phyloP scores from a whole-genome alignment of 2,329 filamentous ascomycete species.

The Colletotrichum truncatum region DNA sequence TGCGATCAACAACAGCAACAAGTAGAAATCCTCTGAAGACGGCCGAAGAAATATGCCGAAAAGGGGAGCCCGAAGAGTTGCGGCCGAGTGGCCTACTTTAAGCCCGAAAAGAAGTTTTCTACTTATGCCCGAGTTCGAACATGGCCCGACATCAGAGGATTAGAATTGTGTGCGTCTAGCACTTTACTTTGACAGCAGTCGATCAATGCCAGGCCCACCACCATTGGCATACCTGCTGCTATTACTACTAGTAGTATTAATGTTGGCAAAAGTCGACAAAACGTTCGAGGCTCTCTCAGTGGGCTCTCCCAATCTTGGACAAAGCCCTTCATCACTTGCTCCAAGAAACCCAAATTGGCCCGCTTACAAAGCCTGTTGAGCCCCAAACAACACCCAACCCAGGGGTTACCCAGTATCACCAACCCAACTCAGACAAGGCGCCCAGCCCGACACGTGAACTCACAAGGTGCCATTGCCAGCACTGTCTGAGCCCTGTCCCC shows the following conservation, averaged over 20 bases:
- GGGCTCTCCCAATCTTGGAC: neutral
- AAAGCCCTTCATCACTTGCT: neutral
- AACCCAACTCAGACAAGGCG: conserved; percentile 16
- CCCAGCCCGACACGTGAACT: conserved; percentile 21
- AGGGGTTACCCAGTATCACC: conserved; percentile 17
- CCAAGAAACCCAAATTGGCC: neutral
- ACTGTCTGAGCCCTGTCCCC: conserved; percentile 13
- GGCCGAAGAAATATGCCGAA: neutral
- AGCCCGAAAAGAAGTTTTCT: neutral
- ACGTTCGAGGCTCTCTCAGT: neutral
- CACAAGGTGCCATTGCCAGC: conserved; percentile 16
- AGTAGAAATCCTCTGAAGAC: neutral
- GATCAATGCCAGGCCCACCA: neutral
- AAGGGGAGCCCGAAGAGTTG: neutral
- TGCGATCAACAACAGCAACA: neutral
- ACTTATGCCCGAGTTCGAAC: too few species aligned
- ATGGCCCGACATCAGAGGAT: too few species aligned
- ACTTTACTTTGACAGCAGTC: neutral
- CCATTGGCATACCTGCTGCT: neutral
- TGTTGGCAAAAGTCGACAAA: too few species aligned
- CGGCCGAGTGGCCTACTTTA: neutral
- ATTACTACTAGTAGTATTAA: too few species aligned
- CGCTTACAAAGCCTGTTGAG: conserved; percentile 16
- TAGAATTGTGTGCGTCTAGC: neutral
- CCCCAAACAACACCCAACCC: neutral